Evolutionary conservation across 352 stramenopile species (phyloP).

Genomic region (Pythium pyrilobum): DNA sequence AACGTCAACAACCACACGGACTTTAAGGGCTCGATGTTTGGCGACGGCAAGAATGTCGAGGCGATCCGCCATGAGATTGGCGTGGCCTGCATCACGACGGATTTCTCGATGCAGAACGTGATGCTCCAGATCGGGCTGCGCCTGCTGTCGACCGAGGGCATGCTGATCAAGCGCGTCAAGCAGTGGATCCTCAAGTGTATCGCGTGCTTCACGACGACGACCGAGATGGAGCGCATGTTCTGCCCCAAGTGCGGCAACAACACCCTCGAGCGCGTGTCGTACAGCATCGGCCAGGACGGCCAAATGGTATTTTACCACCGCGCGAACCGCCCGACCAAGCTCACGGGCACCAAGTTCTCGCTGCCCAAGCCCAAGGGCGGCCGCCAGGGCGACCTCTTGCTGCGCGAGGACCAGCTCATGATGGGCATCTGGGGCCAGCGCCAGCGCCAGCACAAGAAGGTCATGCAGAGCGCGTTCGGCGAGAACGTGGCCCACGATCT

Average conservation of each 20-base stretch:
- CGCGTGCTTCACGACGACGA: constrained; percentile 95
- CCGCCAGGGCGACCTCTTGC: constrained; percentile 92
- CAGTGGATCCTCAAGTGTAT: constrained; percentile 97
- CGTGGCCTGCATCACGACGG: constrained; percentile 82
- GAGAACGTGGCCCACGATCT: constrained; percentile 93
- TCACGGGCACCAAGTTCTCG: constrained; percentile 96
- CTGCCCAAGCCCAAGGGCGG: constrained; percentile 93
- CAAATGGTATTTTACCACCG: constrained; percentile 86
- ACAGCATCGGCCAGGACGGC: constrained; percentile 91
- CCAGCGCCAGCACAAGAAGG: constrained; percentile 89
- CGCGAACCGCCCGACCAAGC: constrained; percentile 81
- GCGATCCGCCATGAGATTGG: constrained; percentile 43
- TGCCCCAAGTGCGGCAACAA: constrained; percentile 96
- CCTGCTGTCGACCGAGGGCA: constrained; percentile 74
- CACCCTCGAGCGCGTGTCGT: constrained; percentile 93
- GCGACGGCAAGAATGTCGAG: constrained; percentile 60
- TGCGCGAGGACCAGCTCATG: constrained; percentile 97
- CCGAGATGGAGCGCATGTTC: constrained; percentile 93
- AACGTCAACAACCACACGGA: constrained; percentile 51
- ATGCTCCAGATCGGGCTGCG: constrained; percentile 86
- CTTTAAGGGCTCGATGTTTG: constrained; percentile 71
- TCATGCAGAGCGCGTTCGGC: constrained; percentile 92
- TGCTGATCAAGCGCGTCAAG: constrained; percentile 86
- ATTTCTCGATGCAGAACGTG: constrained; percentile 90
- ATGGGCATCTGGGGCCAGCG: constrained; percentile 95